Percentiles rank a stretch among this genome's conserved stretches.
phyloP scores from a whole-genome alignment of 1,284 basidiomycete genomes.

The Naganishia liquefaciens region DNA sequence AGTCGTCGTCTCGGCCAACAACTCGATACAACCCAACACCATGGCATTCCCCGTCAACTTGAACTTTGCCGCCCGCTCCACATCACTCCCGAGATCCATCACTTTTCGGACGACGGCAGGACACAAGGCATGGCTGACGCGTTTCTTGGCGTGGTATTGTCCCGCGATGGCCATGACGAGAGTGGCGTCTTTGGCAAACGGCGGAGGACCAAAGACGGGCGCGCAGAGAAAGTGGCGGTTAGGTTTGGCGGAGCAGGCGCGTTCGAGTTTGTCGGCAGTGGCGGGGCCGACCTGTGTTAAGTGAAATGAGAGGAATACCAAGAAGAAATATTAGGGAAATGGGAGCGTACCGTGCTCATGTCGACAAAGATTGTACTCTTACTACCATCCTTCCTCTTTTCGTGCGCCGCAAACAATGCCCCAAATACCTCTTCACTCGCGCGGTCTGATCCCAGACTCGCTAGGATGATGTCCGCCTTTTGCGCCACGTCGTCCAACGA shows the following conservation, averaged over 20 bases:
- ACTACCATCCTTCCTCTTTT: conserved; percentile 50
- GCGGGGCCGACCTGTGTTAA: conserved; percentile 65
- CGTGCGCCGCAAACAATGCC: conserved; percentile 63
- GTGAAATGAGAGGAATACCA: not conserved
- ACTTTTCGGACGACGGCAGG: conserved; percentile 75
- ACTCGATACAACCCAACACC: conserved; percentile 69
- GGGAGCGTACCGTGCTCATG: conserved; percentile 66
- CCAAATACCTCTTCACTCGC: conserved; percentile 70
- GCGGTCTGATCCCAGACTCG: conserved; percentile 71
- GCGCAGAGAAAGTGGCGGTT: conserved; percentile 71
- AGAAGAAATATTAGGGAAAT: conserved; percentile 27
- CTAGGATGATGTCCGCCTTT: conserved; percentile 73
- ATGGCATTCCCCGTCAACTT: conserved; percentile 74
- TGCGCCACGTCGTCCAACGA: conserved; percentile 48
- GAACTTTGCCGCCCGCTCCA: conserved; percentile 69
- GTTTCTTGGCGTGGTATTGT: conserved; percentile 79
- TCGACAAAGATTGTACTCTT: conserved; percentile 74
- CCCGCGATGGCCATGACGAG: conserved; percentile 78
- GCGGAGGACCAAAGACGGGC: conserved; percentile 73
- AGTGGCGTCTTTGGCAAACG: conserved; percentile 67
- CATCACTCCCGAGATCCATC: conserved; percentile 57
- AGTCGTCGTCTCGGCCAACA: conserved; percentile 77
- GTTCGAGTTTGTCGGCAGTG: conserved; percentile 74
- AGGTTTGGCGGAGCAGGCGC: conserved; percentile 63
- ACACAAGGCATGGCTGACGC: conserved; percentile 67